These are phyloP conservation scores for Leucocoprinus birnbaumii DNA, from an alignment of 768 basidiomycete species.

Conservation along the genomic window DNA sequence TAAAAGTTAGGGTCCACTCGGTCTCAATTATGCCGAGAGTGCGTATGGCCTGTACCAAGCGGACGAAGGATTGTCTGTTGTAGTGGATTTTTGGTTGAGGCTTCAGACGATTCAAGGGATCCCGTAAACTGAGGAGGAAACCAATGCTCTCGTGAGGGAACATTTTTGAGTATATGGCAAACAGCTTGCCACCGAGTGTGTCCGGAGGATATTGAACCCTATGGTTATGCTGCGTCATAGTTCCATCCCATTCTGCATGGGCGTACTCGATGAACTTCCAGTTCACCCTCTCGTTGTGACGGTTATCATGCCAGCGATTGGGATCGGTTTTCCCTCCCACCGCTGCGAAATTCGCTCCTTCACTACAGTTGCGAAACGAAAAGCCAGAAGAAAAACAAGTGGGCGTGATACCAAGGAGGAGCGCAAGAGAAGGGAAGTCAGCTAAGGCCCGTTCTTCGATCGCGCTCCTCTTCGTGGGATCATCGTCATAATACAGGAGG, in stretches of 20 bases:
- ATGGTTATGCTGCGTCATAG: background rate
- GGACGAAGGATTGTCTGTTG: constrained; percentile 43
- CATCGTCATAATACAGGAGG: constrained; percentile 21
- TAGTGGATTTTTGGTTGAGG: constrained; percentile 33
- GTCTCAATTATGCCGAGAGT: constrained; percentile 22
- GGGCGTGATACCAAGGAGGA: background rate
- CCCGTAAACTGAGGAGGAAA: constrained; percentile 1
- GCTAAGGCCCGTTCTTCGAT: constrained; percentile 4
- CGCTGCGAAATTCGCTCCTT: background rate
- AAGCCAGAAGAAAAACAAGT: background rate
- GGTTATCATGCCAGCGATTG: background rate
- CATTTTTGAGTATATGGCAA: constrained; percentile 39
- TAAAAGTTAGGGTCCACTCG: constrained; percentile 44
- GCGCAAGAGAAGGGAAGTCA: constrained; percentile 14
- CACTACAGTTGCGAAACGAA: constrained; percentile 1
- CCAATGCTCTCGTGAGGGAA: constrained; percentile 35
- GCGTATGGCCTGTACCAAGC: constrained; percentile 39
- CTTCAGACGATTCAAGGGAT: constrained; percentile 2
- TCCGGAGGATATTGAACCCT: background rate
- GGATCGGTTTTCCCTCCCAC: too few relatives aligned
- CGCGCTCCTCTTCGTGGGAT: background rate
- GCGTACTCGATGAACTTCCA: background rate
- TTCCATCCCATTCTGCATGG: background rate
- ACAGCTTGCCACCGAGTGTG: constrained; percentile 36
- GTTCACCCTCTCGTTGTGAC: background rate